These are phyloP conservation scores for Sodiomyces alkalinus DNA, from an alignment of 2,329 filamentous ascomycete genomes.

Conservation along the genomic window DNA sequence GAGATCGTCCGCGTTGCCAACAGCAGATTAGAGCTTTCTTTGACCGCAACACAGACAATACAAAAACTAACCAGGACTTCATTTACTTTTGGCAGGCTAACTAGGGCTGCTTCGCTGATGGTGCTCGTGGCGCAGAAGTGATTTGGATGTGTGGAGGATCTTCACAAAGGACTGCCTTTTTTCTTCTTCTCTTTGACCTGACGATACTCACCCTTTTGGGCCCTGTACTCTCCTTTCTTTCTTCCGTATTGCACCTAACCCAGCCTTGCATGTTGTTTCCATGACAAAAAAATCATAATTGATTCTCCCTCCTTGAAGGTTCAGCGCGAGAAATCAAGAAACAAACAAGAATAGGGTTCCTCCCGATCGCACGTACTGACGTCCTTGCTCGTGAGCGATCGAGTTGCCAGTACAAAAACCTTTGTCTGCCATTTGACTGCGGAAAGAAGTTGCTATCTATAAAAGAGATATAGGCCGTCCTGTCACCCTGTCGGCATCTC, in stretches of 20 bases:
- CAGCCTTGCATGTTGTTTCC: slow-evolving; percentile 7
- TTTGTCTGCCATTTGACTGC: too few species aligned
- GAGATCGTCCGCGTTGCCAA: not conserved
- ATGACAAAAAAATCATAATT: slow-evolving; percentile 37
- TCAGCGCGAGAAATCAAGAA: slow-evolving; percentile 13
- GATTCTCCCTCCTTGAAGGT: slow-evolving; percentile 24
- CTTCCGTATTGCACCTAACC: slow-evolving; percentile 4
- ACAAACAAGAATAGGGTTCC: too few species aligned
- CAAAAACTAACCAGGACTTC: slow-evolving; percentile 4
- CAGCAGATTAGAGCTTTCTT: not conserved
- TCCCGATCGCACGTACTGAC: slow-evolving; percentile 1
- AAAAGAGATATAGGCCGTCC: too few species aligned
- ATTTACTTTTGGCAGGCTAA: slow-evolving; percentile 4
- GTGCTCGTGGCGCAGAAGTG: slow-evolving; percentile 8
- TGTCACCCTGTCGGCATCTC: too few species aligned
- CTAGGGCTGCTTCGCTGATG: slow-evolving; percentile 8
- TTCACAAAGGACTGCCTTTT: slow-evolving; percentile 10
- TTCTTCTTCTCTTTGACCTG: slow-evolving; percentile 6
- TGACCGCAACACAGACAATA: too few species aligned
- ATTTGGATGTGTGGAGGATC: slow-evolving; percentile 9
- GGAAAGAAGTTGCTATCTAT: too few species aligned
- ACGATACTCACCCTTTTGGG: slow-evolving; percentile 10
- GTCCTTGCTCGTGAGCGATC: slow-evolving; percentile 1
- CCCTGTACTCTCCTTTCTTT: slow-evolving; percentile 14
- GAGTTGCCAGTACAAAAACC: too few species aligned